phyloP scores from a whole-genome alignment of 768 basidiomycete species.

The Lepiota subincarnata region DNA sequence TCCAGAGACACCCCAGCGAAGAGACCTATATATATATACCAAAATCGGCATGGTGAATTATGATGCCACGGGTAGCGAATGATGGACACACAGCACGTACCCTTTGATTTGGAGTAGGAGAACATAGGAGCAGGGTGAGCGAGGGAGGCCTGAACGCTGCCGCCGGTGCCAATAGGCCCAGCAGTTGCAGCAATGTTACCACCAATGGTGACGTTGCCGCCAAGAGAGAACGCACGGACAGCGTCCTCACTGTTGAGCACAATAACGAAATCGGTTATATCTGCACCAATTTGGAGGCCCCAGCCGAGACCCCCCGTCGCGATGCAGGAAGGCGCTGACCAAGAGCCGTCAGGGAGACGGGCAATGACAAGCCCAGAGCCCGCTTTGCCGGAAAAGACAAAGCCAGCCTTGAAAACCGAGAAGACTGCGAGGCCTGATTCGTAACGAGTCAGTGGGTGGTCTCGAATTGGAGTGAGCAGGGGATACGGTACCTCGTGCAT shows the following conservation, averaged over 20 bases:
- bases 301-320: conserved; percentile 93
- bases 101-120: conserved; percentile 93
- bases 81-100: conserved; percentile 34
- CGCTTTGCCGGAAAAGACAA: conserved; percentile 92
- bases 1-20: conserved; percentile 95
- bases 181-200: conserved; percentile 83
- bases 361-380: conserved; percentile 93
- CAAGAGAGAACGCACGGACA: conserved; percentile 90
- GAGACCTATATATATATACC: conserved; percentile 50
- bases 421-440: conserved; percentile 84
- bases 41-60: not conserved
- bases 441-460: conserved; percentile 1
- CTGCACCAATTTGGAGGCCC: conserved; percentile 95
- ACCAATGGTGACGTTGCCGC: conserved; percentile 95
- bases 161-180: conserved; percentile 93
- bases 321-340: conserved; percentile 96
- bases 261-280: conserved; percentile 93
- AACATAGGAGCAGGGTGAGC: conserved; percentile 98
- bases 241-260: conserved; percentile 97
- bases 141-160: conserved; percentile 78
- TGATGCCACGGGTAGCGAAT: not conserved
- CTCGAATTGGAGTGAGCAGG: not conserved
- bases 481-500: conserved; percentile 68
- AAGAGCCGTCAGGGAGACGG: conserved; percentile 89
- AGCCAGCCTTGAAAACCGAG: conserved; percentile 90